Percentiles rank a stretch among this genome's conserved stretches.
phyloP scores from a whole-genome alignment of 768 basidiomycete genomes.

The Pleurotus sapidus region DNA sequence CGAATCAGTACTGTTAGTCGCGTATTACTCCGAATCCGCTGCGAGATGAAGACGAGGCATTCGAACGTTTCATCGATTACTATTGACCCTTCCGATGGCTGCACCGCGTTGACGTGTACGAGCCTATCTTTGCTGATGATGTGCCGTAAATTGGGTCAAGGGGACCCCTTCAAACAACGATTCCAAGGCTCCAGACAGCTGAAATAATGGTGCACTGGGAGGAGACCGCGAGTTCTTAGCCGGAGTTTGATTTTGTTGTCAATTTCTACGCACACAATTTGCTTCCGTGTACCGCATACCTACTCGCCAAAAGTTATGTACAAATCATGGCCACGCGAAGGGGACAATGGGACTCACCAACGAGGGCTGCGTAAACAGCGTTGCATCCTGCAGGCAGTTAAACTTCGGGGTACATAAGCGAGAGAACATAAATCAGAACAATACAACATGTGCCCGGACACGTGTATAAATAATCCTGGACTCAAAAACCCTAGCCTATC shows the following conservation, averaged over 20 bases:
- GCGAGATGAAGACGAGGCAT: no score
- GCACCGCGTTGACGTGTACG: constrained; percentile 5
- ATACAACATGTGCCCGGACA: constrained; percentile 25
- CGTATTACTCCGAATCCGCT: no score
- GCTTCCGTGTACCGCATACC: background rate
- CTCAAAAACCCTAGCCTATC: constrained; percentile 25
- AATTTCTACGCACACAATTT: background rate
- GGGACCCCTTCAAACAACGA: background rate
- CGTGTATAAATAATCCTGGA: constrained; percentile 27
- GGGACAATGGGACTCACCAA: constrained; percentile 5
- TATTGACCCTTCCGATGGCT: background rate
- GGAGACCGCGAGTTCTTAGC: background rate
- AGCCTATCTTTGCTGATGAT: background rate
- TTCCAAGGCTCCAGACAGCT: background rate
- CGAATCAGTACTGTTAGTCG: no score
- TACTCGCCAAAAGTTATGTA: no score
- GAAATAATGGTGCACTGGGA: background rate
- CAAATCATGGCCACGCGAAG: background rate
- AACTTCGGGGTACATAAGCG: constrained; percentile 14
- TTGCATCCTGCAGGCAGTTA: constrained; percentile 8
- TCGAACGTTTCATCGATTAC: background rate
- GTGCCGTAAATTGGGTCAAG: constrained; percentile 8
- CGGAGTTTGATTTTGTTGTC: background rate
- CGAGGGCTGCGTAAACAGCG: constrained; percentile 3
- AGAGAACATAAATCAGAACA: constrained; percentile 12